Percentiles rank a stretch among this genome's conserved stretches.
phyloP scores from a whole-genome alignment of 2,329 filamentous ascomycete species.

The Mollisia scopiformis region DNA sequence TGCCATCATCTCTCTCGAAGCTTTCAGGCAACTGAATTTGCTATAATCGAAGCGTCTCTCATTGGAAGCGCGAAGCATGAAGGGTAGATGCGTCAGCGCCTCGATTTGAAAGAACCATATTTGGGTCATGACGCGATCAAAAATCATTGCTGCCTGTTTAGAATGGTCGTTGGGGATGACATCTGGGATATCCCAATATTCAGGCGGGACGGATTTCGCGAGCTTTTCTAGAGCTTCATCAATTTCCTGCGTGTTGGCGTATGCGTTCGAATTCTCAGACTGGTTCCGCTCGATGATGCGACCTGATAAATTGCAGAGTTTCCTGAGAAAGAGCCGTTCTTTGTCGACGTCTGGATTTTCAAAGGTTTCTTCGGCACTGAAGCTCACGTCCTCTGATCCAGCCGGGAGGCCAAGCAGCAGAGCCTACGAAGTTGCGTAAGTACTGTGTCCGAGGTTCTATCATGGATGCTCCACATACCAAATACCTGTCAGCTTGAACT shows the following conservation, averaged over 20 bases:
- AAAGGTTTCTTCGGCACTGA: slow-evolving; percentile 30
- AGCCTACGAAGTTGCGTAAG: slow-evolving; percentile 13
- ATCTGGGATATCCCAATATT: slow-evolving; percentile 33
- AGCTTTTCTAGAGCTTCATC: slow-evolving; percentile 34
- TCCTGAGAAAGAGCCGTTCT: slow-evolving; percentile 26
- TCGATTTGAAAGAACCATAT: slow-evolving; percentile 36
- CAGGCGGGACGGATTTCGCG: slow-evolving; percentile 29
- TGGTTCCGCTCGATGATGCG: slow-evolving; percentile 35
- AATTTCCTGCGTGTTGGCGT: slow-evolving; percentile 35
- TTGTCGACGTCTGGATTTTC: slow-evolving; percentile 28
- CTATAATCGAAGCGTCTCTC: slow-evolving; percentile 37
- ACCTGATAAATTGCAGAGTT: slow-evolving; percentile 27
- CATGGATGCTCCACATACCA: no score
- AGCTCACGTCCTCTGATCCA: slow-evolving; percentile 22
- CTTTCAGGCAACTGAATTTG: slow-evolving; percentile 35
- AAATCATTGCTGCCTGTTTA: slow-evolving; percentile 12
- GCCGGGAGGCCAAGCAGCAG: slow-evolving; percentile 33
- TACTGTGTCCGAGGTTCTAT: no score
- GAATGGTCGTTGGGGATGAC: slow-evolving; percentile 16
- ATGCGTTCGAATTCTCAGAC: slow-evolving; percentile 25
- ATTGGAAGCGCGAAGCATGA: slow-evolving; percentile 36
- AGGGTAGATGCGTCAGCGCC: slow-evolving; percentile 34
- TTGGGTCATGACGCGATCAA: slow-evolving; percentile 32
- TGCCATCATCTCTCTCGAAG: slow-evolving; percentile 32
- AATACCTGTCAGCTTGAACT: slow-evolving; percentile 47